Evolutionary conservation across 225 moss, liverwort and hornwort species (phyloP), one percentile per base, ranked within the genome.

Genomic region (Climacium dendroides): DNA sequence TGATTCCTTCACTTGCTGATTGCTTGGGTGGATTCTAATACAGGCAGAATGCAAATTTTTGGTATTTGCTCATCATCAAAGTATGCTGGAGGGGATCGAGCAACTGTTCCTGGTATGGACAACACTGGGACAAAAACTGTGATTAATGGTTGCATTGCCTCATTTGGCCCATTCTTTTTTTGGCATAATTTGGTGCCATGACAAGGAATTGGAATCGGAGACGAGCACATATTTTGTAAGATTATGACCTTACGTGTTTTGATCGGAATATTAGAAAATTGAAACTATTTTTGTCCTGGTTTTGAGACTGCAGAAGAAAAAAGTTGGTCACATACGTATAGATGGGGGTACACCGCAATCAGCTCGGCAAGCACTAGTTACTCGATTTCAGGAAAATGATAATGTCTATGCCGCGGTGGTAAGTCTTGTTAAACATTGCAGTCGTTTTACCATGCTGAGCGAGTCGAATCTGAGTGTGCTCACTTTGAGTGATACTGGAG

Each of bases 31-130:
- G 64, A 81, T 83, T 84, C 74, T 84, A 59, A 90, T 85, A 66
- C 92, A 98, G 98, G 97, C 95, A 61, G 95, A 95, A 78, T 99
- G 97, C 93, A 99, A 99, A 87, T 99, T 96, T 89, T 93, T 99
- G 85, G 94, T 99, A 79, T 99, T 99, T 91, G 97, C 94, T 60
- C 97, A 99, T 86, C 98, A 99, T 95, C 93, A 92, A 89, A 91
- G 83, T 86, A 97, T 99, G 98, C 88, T 99, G 89, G 95, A 97
- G 65, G 97, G 95, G 45, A 96, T 99, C 84, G 92, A 96, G 87
- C 91, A 94, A 41, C 82, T 97, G 85, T 87, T 98, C 62, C 85
- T 91, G 96, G 98, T 98, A 93, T 86, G 87, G 58, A 83, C 41
- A 28, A n/a, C 83, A 39, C 66, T 80, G 77, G 61, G 60, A 84